These are phyloP conservation scores for Helichrysum umbraculigerum DNA, from an alignment of 129 eudicot genomes.

Conservation along the genomic window DNA sequence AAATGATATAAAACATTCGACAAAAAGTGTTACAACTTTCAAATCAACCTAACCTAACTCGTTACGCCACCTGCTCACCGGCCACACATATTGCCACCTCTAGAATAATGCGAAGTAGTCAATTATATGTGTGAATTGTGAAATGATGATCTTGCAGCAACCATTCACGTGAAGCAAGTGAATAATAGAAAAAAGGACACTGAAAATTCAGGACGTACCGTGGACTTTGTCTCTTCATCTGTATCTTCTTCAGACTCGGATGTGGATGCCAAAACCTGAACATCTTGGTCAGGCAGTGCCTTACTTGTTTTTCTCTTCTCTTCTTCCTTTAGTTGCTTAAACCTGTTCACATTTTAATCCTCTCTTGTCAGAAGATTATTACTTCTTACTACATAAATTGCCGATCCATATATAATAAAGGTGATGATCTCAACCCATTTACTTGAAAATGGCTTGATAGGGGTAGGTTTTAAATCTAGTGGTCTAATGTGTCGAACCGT, in stretches of 20 bases:
- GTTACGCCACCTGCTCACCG: background rate
- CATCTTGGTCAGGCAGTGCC: slow-evolving; percentile 55
- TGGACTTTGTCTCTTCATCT: slow-evolving; percentile 46
- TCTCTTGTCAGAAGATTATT: slow-evolving; percentile 18
- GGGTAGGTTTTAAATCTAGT: background rate
- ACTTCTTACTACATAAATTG: slow-evolving; percentile 18
- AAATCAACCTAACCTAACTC: background rate
- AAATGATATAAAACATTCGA: background rate
- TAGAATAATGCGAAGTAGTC: background rate
- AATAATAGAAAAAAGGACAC: background rate
- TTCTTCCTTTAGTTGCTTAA: slow-evolving; percentile 74
- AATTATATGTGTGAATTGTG: background rate
- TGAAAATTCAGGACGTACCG: slow-evolving; percentile 41
- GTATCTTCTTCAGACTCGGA: slow-evolving; percentile 62
- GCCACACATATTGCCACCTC: background rate
- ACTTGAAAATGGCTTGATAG: background rate
- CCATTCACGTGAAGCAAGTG: background rate
- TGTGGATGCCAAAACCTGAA: slow-evolving; percentile 52
- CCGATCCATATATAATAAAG: background rate
- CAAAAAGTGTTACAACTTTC: background rate
- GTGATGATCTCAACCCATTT: background rate
- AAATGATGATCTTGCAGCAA: background rate
- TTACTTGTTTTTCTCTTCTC: slow-evolving; percentile 53
- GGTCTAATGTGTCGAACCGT: background rate
- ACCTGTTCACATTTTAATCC: slow-evolving; percentile 43